Percentiles rank a stretch among this genome's conserved stretches.
Conservation (phyloP, 345 rosid species). For the Tarenaya hassleriana region DNA sequence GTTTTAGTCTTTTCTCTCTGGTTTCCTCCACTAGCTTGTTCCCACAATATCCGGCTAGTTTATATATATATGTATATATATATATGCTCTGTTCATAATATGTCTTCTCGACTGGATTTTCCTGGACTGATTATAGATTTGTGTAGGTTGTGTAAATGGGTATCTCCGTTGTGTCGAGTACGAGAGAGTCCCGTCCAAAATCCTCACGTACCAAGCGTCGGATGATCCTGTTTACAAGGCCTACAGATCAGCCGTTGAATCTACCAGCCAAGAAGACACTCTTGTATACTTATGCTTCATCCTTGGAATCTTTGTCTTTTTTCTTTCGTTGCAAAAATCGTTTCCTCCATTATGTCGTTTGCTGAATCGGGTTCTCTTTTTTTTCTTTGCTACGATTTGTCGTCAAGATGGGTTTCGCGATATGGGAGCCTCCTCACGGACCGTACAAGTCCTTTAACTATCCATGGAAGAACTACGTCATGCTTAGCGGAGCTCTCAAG, state of each 20-base stretch:
- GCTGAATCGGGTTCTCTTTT: slow-evolving; percentile 6
- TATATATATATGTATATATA: neutral
- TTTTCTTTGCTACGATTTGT: slow-evolving; percentile 7
- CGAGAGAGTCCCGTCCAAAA: slow-evolving; percentile 73
- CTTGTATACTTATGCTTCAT: slow-evolving; percentile 43
- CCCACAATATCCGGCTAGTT: too few relatives aligned
- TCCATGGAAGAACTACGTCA: slow-evolving; percentile 91
- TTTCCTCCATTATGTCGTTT: too few relatives aligned
- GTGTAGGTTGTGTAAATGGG: slow-evolving; percentile 59
- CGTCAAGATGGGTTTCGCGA: slow-evolving; percentile 71
- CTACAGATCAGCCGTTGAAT: slow-evolving; percentile 84
- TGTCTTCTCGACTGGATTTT: neutral
- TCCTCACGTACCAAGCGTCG: slow-evolving; percentile 81
- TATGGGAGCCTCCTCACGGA: slow-evolving; percentile 99
- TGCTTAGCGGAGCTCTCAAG: slow-evolving; percentile 84
- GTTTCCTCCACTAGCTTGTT: too few relatives aligned
- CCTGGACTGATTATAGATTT: neutral
- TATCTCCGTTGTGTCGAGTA: slow-evolving; percentile 70
- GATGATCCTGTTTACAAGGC: slow-evolving; percentile 84
- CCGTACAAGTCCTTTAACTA: slow-evolving; percentile 62
- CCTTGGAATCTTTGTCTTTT: slow-evolving; percentile 8
- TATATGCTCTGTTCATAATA: too few relatives aligned
- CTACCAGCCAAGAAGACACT: slow-evolving; percentile 86
- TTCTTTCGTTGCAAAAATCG: neutral
- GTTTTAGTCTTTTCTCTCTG: neutral